Percentiles rank a stretch among this genome's conserved stretches.
Conservation (phyloP, 306 rosid genomes). For the Amphicarpaea edgeworthii region DNA sequence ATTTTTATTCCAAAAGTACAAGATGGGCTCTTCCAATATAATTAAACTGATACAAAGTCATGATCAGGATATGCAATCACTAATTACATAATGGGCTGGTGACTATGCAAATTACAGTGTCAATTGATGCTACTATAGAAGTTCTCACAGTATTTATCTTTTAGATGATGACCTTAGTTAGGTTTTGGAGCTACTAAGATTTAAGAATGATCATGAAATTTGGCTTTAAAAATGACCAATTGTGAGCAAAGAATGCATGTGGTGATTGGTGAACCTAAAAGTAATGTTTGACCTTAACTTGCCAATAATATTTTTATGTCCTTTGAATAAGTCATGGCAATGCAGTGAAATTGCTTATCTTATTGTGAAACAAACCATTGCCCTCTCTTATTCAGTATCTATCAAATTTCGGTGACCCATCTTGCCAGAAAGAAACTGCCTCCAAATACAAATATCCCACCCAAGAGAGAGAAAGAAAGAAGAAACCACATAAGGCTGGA, state of each 20-base stretch:
- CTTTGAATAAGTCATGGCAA: slow-evolving; percentile 38
- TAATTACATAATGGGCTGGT: slow-evolving; percentile 15
- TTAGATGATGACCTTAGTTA: not conserved
- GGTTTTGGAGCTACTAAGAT: slow-evolving; percentile 26
- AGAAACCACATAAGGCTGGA: not conserved
- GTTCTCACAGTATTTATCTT: slow-evolving; percentile 27
- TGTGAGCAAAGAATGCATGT: slow-evolving; percentile 22
- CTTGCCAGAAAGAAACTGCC: slow-evolving; percentile 31
- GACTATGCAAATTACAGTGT: slow-evolving; percentile 8
- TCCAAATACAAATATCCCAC: slow-evolving; percentile 10
- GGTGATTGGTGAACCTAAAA: slow-evolving; percentile 21
- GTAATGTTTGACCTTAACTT: not conserved
- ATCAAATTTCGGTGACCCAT: slow-evolving; percentile 11
- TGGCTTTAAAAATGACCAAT: slow-evolving; percentile 13
- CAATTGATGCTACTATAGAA: slow-evolving; percentile 24
- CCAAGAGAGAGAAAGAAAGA: slow-evolving; percentile 25
- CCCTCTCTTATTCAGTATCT: slow-evolving; percentile 10
- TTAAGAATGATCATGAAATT: slow-evolving; percentile 13
- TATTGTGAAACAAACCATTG: slow-evolving; percentile 24
- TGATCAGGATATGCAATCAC: slow-evolving; percentile 18
- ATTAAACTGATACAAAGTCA: slow-evolving; percentile 21
- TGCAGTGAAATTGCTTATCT: slow-evolving; percentile 9
- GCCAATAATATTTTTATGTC: slow-evolving; percentile 15
- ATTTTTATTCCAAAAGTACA: not conserved
- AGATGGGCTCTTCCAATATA: slow-evolving; percentile 23